Percentiles rank a stretch among this genome's conserved stretches.
Conservation (phyloP, 176 grass and related monocot species). For the Oryza longistaminata region DNA sequence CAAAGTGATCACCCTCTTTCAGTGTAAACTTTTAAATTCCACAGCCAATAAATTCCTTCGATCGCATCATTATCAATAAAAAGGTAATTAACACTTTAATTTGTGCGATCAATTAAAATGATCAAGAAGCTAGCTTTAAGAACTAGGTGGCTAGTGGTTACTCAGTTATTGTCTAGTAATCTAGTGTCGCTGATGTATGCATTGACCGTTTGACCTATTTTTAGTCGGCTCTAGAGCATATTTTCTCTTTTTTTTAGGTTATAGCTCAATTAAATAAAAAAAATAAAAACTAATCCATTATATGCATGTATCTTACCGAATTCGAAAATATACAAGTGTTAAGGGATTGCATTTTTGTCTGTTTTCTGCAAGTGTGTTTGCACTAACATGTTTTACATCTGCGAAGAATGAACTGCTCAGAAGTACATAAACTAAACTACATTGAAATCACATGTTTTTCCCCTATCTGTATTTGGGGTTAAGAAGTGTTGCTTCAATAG, state of each 20-base stretch:
- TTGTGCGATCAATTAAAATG: background rate
- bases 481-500: background rate
- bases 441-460: background rate
- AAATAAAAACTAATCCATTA: background rate
- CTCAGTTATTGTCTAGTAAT: background rate
- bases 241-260: background rate
- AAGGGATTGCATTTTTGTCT: background rate
- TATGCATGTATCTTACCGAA: background rate
- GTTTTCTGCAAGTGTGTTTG: background rate
- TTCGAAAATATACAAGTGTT: background rate
- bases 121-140: no score
- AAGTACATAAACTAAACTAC: background rate
- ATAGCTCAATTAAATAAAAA: background rate
- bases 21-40: background rate
- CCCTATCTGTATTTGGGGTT: background rate
- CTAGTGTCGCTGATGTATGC: background rate
- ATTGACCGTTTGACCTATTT: conserved; percentile 14
- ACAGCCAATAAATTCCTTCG: background rate
- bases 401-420: background rate
- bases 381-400: background rate
- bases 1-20: conserved; percentile 35
- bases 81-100: conserved; percentile 16
- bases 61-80: conserved; percentile 24
- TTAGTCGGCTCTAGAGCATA: background rate
- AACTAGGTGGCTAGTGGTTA: background rate